Conservation (phyloP, 2,329 filamentous ascomycete genomes). For the Neopestalotiopsis rosae region DNA sequence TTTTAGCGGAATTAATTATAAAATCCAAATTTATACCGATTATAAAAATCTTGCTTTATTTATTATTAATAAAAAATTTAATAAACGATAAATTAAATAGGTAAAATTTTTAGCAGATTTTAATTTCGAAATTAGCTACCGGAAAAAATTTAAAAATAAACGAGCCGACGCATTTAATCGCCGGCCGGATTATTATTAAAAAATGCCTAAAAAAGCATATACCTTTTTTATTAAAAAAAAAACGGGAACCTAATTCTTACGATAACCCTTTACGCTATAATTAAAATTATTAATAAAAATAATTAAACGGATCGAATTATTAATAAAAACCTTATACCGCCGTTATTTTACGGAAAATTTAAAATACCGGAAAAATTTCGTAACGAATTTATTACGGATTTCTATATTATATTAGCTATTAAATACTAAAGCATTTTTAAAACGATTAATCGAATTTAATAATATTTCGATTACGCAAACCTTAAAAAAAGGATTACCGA, state of each 20-base stretch:
- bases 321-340: too few relatives aligned
- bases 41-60: conserved; percentile 28
- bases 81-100: conserved; percentile 18
- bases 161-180: not conserved
- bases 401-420: too few relatives aligned
- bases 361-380: too few relatives aligned
- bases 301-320: too few relatives aligned
- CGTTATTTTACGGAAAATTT: not conserved
- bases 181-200: not conserved
- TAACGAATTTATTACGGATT: too few relatives aligned
- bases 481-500: not conserved
- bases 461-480: not conserved
- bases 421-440: not conserved
- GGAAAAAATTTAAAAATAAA: not conserved
- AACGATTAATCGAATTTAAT: not conserved
- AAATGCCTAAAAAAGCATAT: not conserved
- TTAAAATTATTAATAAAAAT: not conserved
- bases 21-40: conserved; percentile 27
- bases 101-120: conserved; percentile 13
- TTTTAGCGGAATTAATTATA: conserved; percentile 21
- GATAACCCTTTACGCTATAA: too few relatives aligned
- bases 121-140: not conserved
- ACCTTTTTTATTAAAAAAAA: not conserved
- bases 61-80: conserved; percentile 15
- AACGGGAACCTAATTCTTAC: not conserved